Evolutionary conservation across 371 early-diverging fungal species (phyloP), one percentile per base, ranked within the genome.

Genomic region (Gilbertella persicaria): DNA sequence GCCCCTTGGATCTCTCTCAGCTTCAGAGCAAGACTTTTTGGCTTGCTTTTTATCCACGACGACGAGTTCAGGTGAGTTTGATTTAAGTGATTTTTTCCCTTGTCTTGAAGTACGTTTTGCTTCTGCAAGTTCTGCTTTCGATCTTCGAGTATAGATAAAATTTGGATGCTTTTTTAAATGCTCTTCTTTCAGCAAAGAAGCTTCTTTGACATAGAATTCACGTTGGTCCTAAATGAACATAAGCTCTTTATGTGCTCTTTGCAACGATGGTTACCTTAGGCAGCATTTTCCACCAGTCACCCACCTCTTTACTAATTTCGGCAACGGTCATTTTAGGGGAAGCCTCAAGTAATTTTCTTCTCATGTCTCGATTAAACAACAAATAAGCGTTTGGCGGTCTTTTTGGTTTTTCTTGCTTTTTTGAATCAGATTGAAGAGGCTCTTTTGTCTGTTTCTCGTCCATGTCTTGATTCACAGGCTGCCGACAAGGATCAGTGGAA

Each of bases 351-450:
- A 84, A 57, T 58, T 80, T 75, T 35, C 68, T 76, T 5, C 84
- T 78, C 69, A 76, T 74, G 44, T 83, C 82, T 48, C 75, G 60
- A 49, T 84, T 86, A 48, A 82, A 85, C 9, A 85, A 62, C 21
- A 87, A 53, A 55, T 82, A 87, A 5, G 84, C 83, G 62, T 87
- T 86, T 37, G 83, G 83, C 6, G 87, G 85, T 24, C 84, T 76
- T 56, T 82, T 83, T 25, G 82, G 56, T 44, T 62, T 56, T 36
- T 54, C 38, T 21, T 46, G 47, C 2, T 42, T 45, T 58, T 21
- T 45, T 19, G 17, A 9, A 9, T 38, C 20, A 29, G n/a, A 3
- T 12, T 35, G 45, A 14, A 21, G 16, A 19, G 12, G 17, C 24
- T n/a, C 26, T 25, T 14, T 38, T 37, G 13, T 17, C 35, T 13